Base-by-base conservation (phyloP, 2,329 filamentous ascomycete genomes). In the Hansfordia pulvinata region DNA sequence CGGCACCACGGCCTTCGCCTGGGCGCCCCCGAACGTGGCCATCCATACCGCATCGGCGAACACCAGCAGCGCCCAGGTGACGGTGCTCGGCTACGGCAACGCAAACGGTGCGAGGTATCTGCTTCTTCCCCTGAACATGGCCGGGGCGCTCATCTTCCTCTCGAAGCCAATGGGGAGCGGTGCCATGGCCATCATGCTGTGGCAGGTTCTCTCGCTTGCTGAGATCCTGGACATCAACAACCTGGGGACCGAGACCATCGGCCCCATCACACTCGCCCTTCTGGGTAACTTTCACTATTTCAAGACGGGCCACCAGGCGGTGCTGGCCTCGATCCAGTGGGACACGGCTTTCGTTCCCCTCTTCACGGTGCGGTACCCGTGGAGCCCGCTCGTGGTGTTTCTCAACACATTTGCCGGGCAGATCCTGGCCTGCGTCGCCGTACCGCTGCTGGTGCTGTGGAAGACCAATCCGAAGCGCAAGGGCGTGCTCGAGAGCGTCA, bases 241-340 rank as follows among this genome's bases (percentile, higher is more conserved):
- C 33, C 49, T 78, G 20, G 71, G 76, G 10, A 60, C 69, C 25
- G 75, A 74, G 23, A 64, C 84, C 6, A 79, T 96, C 40, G 88
- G 85, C 0, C 86, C 90, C 12, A 60, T 90, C 20, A 65, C 92
- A 35, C 69, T 96, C 15, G 88, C 76, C 8, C 57, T 96, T n/a
- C 70, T 98, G 1, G 90, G 86, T 32, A 84, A 80, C 43, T 93
- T 88, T 53, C 77, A 94, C 59, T 98, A 76, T 61, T 98, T 98
- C 71, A 94, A 93, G 48, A 98, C 90, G 0, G 90, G 90, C 34
- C 90, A 98, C 52, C 88, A 96, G 54, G 88, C 88, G 9, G 79
- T 76, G 0, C 67, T 93, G 14, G 69, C 76, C 39, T 82, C 75
- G 37, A 88, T 98, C 44, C 90, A 98, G 47, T 98, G 90, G 90